Conservation (phyloP, 495 filamentous ascomycete species). For the Aspergillus incahuasiensis region DNA sequence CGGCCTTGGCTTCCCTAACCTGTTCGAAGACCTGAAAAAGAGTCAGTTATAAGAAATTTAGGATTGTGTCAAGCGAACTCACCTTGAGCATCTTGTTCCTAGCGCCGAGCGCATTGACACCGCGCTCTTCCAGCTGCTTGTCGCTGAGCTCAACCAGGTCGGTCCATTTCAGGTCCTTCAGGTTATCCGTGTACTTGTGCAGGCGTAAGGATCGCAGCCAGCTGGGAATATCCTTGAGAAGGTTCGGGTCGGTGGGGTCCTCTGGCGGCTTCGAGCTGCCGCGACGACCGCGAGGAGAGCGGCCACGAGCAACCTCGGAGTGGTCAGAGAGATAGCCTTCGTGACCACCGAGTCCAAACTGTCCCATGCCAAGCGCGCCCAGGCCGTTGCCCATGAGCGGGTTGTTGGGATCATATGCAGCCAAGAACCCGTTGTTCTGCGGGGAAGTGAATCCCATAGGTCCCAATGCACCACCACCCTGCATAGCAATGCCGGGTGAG, state of each 20-base stretch:
- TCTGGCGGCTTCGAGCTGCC: slow-evolving; percentile 97
- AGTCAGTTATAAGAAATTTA: slow-evolving; percentile 18
- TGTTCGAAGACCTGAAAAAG: slow-evolving; percentile 79
- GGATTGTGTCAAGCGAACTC: slow-evolving; percentile 17
- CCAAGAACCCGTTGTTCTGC: slow-evolving; percentile 92
- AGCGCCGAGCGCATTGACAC: slow-evolving; percentile 92
- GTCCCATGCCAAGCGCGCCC: slow-evolving; percentile 64
- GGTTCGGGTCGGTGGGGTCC: slow-evolving; percentile 85
- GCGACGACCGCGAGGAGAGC: slow-evolving; percentile 86
- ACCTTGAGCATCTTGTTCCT: slow-evolving; percentile 98
- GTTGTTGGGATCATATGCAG: slow-evolving; percentile 75
- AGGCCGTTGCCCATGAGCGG: slow-evolving; percentile 72
- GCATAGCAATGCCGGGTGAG: slow-evolving; percentile 86
- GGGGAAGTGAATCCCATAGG: slow-evolving; percentile 77
- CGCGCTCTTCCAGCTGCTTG: slow-evolving; percentile 85
- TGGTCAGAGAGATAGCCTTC: slow-evolving; percentile 96
- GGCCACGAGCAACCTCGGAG: slow-evolving; percentile 81
- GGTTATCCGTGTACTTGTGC: slow-evolving; percentile 97
- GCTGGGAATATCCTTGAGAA: slow-evolving; percentile 91
- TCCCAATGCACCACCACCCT: slow-evolving; percentile 56
- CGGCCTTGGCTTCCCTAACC: slow-evolving; percentile 73
- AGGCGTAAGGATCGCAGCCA: slow-evolving; percentile 93
- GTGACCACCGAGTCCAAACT: slow-evolving; percentile 63
- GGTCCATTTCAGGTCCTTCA: slow-evolving; percentile 97
- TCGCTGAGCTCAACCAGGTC: slow-evolving; percentile 90